phyloP scores from a whole-genome alignment of 495 filamentous ascomycete genomes.

The Entonaema liquescens region DNA sequence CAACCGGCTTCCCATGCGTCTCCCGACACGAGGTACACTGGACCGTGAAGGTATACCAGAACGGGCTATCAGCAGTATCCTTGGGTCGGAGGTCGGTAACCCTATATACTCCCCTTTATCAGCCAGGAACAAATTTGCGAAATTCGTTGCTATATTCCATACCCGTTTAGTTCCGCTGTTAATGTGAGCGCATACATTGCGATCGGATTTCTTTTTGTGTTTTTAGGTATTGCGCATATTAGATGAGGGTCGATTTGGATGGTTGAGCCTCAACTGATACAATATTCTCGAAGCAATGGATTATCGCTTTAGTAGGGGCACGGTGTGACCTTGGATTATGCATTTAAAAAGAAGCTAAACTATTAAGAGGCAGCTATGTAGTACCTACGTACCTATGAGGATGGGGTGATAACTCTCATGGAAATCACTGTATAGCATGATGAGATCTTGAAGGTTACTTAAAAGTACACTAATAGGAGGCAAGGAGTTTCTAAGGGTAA shows the following conservation, averaged over 20 bases:
- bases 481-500: too few relatives aligned
- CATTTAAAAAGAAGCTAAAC: not conserved
- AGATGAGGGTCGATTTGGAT: not conserved
- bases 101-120: slow-evolving; percentile 56
- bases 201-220: not conserved
- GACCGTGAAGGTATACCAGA: slow-evolving; percentile 96
- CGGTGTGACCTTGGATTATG: not conserved
- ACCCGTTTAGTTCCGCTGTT: slow-evolving; percentile 80
- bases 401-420: too few relatives aligned
- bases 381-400: too few relatives aligned
- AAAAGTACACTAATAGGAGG: too few relatives aligned
- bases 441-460: too few relatives aligned
- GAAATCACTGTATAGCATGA: too few relatives aligned
- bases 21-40: slow-evolving; percentile 96
- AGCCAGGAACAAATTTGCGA: slow-evolving; percentile 15
- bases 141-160: slow-evolving; percentile 29
- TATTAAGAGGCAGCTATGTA: too few relatives aligned
- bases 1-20: slow-evolving; percentile 85
- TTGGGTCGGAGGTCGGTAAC: slow-evolving; percentile 87
- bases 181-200: slow-evolving; percentile 82
- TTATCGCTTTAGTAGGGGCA: not conserved
- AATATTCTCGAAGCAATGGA: not conserved
- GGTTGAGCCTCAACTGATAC: slow-evolving; percentile 21
- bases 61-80: slow-evolving; percentile 81
- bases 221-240: slow-evolving; percentile 1